Base-by-base conservation (phyloP, 1,284 basidiomycete species). In the Taiwanofungus camphoratus region DNA sequence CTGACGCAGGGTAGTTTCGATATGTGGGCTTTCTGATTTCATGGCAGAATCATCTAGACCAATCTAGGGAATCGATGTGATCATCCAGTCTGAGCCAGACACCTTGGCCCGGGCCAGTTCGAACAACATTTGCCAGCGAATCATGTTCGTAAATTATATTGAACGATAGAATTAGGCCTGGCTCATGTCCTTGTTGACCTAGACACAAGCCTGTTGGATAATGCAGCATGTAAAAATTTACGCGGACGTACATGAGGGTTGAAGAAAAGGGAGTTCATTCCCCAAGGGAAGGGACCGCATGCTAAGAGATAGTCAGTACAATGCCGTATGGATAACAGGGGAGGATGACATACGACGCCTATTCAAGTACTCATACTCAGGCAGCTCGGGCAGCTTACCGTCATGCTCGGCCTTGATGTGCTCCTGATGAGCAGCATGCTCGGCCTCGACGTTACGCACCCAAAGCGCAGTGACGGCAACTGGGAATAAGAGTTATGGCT, bases 231-330 rank as follows among this genome's bases (percentile, higher is more conserved):
- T 45, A n/a, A 1, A 36, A 5, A 15, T 12, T 2, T 2, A 11
- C 1, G 3, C 4, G 7, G 12, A 62, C 78, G 27, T 58, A 87
- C 87, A 52, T 78, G 69, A 37, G 79, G 62, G 64, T 88, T 91
- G 69, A 76, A 92, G 75, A 92, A 92, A 12, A 91, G 71, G 18
- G 75, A 74, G 74, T 91, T 89, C 56, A 55, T 63, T 30, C 88
- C 88, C 87, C 88, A 91, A 8, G 88, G 87, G 73, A 76, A 91
- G 27, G 85, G 43, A 15, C 52, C 52, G 21, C 21, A 19, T 3
- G 82, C 68, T 87, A 85, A 48, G 50, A 15, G 12, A 31, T 5
- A 13, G 19, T 24, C 22, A 29, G 16, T 33, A 21, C 15, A 16
- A 6, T 36, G 6, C 8, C 24, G 26, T 19, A 27, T 9, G n/a